Evolutionary conservation across 2,329 filamentous ascomycete species (phyloP).

Genomic region (Aspergillus fructus): DNA sequence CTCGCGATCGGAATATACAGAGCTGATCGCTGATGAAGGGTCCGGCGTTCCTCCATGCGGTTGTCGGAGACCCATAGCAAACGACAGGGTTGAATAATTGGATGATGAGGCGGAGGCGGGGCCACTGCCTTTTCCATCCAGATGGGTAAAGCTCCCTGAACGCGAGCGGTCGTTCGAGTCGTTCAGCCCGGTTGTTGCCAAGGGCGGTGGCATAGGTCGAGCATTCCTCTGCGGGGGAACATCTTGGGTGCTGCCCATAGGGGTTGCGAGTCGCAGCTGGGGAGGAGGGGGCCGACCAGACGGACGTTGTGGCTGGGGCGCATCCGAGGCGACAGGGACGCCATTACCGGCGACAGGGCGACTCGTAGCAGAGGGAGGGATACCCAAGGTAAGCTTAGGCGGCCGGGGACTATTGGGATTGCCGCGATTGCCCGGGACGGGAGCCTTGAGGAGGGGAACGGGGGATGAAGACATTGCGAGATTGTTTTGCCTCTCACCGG

Average conservation of each 20-base stretch:
- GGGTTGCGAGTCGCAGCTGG: slow-evolving; percentile 81
- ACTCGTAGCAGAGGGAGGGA: slow-evolving; percentile 80
- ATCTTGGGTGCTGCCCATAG: slow-evolving; percentile 72
- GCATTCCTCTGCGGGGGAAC: slow-evolving; percentile 62
- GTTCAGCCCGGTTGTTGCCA: slow-evolving; percentile 70
- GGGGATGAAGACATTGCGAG: slow-evolving; percentile 67
- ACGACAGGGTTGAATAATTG: slow-evolving; percentile 78
- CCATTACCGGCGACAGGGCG: slow-evolving; percentile 65
- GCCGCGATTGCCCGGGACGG: slow-evolving; percentile 69
- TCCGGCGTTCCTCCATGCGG: slow-evolving; percentile 69
- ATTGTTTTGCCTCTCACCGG: slow-evolving; percentile 41
- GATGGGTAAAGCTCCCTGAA: slow-evolving; percentile 76
- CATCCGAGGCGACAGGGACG: slow-evolving; percentile 32
- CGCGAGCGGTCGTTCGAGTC: slow-evolving; percentile 79
- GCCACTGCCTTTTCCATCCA: slow-evolving; percentile 74
- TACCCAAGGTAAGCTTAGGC: slow-evolving; percentile 82
- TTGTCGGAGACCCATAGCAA: slow-evolving; percentile 69
- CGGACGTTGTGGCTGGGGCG: slow-evolving; percentile 34
- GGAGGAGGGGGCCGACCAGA: slow-evolving; percentile 64
- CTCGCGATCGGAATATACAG: slow-evolving; percentile 77
- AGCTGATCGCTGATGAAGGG: slow-evolving; percentile 83
- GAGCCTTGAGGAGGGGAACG: slow-evolving; percentile 78
- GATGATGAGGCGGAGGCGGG: slow-evolving; percentile 85
- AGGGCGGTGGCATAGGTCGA: slow-evolving; percentile 57
- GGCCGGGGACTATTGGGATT: slow-evolving; percentile 62